phyloP scores from a whole-genome alignment of 163 green algal species.

The Chlorella variabilis region DNA sequence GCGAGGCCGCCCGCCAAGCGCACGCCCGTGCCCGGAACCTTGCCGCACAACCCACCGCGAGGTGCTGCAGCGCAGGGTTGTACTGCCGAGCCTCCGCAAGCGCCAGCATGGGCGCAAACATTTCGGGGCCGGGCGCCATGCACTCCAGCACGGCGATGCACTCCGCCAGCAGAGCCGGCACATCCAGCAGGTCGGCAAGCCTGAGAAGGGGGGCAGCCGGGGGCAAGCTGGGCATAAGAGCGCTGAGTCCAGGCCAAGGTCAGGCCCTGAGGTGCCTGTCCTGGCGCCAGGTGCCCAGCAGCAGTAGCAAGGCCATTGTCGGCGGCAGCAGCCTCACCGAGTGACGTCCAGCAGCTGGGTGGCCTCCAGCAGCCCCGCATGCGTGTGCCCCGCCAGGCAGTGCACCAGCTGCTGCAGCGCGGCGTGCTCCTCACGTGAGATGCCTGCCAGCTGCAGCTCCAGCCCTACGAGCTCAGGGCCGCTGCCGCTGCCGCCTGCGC shows the following conservation, averaged over 20 bases:
- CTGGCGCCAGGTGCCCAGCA: too few relatives aligned
- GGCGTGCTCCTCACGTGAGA: slow-evolving; percentile 8
- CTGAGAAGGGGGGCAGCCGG: neutral
- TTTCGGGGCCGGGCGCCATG: neutral
- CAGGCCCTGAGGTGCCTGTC: too few relatives aligned
- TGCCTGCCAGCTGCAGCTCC: neutral
- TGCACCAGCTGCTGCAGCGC: slow-evolving; percentile 21
- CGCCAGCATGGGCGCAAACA: slow-evolving; percentile 21
- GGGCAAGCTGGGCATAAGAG: neutral
- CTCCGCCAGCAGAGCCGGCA: slow-evolving; percentile 11
- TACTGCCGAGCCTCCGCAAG: slow-evolving; percentile 26
- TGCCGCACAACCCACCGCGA: neutral
- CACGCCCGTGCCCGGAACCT: neutral
- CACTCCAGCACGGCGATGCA: slow-evolving; percentile 1
- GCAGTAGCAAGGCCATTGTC: too few relatives aligned
- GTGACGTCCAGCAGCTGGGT: slow-evolving; percentile 13
- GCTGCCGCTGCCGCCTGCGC: neutral
- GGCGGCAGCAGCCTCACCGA: slow-evolving; percentile 3
- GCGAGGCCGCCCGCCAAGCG: neutral
- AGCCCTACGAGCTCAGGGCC: neutral
- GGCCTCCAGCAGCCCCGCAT: slow-evolving; percentile 24
- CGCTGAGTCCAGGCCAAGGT: neutral
- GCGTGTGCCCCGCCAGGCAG: slow-evolving; percentile 23
- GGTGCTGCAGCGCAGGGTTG: slow-evolving; percentile 13
- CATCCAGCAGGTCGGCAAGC: slow-evolving; percentile 29